These are phyloP conservation scores for Tolypocladium nubicola DNA, from an alignment of 2,329 filamentous ascomycete genomes.

Conservation along the genomic window DNA sequence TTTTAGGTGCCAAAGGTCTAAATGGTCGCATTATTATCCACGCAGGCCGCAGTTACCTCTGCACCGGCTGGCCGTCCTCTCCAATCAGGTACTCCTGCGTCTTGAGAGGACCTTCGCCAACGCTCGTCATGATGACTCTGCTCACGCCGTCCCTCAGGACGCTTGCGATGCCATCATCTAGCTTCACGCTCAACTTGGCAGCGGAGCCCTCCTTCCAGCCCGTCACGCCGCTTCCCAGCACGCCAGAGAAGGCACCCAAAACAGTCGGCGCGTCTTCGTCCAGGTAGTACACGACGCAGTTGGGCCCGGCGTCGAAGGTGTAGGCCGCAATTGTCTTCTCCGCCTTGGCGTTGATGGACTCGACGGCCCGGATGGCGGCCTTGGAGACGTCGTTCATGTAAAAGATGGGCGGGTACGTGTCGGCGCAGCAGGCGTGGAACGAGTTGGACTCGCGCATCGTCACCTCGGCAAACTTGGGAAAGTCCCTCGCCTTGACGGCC, in stretches of 20 bases:
- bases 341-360: constrained; percentile 73
- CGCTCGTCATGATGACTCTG: constrained; percentile 81
- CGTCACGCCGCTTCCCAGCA: constrained; percentile 46
- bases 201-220: constrained; percentile 59
- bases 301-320: constrained; percentile 95
- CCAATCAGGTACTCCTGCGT: constrained; percentile 68
- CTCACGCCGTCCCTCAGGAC: constrained; percentile 70
- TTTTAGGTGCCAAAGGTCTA: not conserved
- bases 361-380: constrained; percentile 78
- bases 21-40: not conserved
- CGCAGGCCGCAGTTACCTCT: constrained; percentile 11
- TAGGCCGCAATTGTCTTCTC: constrained; percentile 81
- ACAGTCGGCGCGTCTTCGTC: constrained; percentile 65
- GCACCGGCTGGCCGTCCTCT: constrained; percentile 46
- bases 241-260: constrained; percentile 65
- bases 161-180: constrained; percentile 55
- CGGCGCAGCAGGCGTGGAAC: constrained; percentile 90
- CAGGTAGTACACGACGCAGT: constrained; percentile 92
- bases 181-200: constrained; percentile 40
- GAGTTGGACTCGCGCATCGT: constrained; percentile 97
- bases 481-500: constrained; percentile 69
- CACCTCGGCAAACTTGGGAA: constrained; percentile 74
- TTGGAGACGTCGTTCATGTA: constrained; percentile 94
- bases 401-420: constrained; percentile 95
- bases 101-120: constrained; percentile 79